These are phyloP conservation scores for Coix lacrymajobi DNA, from an alignment of 176 grass and related monocot genomes.

Conservation along the genomic window DNA sequence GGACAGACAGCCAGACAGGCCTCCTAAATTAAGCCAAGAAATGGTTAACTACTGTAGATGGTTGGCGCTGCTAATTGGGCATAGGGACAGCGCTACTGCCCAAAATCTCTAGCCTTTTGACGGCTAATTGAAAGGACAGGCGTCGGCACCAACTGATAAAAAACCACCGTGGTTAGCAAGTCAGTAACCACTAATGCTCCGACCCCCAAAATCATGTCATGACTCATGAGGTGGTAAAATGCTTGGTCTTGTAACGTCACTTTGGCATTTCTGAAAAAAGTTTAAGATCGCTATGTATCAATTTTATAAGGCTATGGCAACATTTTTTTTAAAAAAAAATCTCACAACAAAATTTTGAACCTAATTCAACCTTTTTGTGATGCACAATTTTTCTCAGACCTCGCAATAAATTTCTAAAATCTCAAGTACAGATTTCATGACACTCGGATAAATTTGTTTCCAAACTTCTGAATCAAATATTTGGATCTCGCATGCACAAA, in stretches of 20 bases:
- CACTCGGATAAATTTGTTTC: neutral
- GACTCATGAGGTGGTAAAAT: no score
- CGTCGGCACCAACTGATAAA: slow-evolving; percentile 9
- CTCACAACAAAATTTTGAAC: no score
- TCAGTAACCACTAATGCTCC: neutral
- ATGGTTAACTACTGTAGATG: slow-evolving; percentile 33
- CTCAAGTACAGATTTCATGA: neutral
- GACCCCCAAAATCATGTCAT: neutral
- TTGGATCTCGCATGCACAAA: neutral
- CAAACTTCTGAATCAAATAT: neutral
- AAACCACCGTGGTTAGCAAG: neutral
- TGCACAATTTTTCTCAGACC: no score
- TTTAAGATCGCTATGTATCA: no score
- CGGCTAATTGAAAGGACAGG: slow-evolving; percentile 6
- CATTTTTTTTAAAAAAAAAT: no score
- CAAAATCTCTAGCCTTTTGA: slow-evolving; percentile 28
- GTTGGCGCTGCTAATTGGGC: slow-evolving; percentile 5
- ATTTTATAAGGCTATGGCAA: neutral
- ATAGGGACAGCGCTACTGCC: slow-evolving; percentile 27
- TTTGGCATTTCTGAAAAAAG: neutral
- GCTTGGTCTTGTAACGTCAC: no score
- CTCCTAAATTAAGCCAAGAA: slow-evolving; percentile 41
- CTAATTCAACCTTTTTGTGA: no score
- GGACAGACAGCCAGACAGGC: slow-evolving; percentile 12
- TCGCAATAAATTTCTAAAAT: neutral